Base-by-base conservation (phyloP, 116 monocot genomes). In the Phalaenopsis hybrid region DNA sequence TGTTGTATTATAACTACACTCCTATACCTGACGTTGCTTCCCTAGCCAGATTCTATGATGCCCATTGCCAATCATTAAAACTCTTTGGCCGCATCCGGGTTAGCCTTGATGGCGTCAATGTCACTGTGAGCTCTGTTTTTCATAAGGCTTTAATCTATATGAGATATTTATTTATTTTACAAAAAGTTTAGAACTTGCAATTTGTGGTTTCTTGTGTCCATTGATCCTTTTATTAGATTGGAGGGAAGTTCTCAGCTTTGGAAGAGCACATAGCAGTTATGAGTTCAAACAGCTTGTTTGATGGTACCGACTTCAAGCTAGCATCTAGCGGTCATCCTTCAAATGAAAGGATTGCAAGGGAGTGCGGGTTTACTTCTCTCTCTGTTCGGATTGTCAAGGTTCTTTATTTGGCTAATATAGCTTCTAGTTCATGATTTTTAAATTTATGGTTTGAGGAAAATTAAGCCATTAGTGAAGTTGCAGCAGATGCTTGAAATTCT, bases 241-340 rank as follows among this genome's bases (percentile, higher is more conserved):
- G 98, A 10, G 98, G 98, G 28, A 92, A 84, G 82, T 88, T 95
- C 86, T 81, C 90, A 8, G 81, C 93, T 21, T 75, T 98, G 84
- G 90, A 91, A 86, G 87, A 90, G 82, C 98, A 98, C 88, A 89
- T 98, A 48, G 86, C 78, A 16, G 84, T 44, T 20, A 80, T 95
- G 90, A 90, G 81, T 68, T 83, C 80, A 5, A 87, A 85, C 46
- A 70, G 46, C 10, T 83, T 98, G 78, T 98, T 98, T 77, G 93
- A 93, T 0, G 95, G 93, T 1, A 95, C 93, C 0, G 98, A 95
- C 79, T 98, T 98, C 90, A 98, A 98, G 86, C 87, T 98, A 44
- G 98, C 95, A 16, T 79, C 87, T 76, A 95, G 93, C 63, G 85
- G 84, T 44, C 81, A 77, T 23, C 92, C 95, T 23, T 84, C 84